A percentile compares a stretch with the other conserved stretches of the same genome.
Conservation (phyloP, 257 asterid species). For the Leptodermis oblonga region DNA sequence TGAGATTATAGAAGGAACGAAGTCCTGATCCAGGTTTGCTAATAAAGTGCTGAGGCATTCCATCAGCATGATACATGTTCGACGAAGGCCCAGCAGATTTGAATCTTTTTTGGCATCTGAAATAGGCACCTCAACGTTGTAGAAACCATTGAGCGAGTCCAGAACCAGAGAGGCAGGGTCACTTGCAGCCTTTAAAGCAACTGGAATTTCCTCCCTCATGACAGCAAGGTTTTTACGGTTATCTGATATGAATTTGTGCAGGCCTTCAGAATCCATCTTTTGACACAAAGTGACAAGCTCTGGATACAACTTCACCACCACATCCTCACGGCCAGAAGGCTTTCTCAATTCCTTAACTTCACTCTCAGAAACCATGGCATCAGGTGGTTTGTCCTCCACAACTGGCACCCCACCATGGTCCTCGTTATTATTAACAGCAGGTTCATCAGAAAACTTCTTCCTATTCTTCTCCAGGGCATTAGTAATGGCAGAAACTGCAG, state of each 20-base stretch:
- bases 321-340: conserved; percentile 32
- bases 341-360: conserved; percentile 25
- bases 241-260: conserved; percentile 91
- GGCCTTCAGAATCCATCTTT: conserved; percentile 83
- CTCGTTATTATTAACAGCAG: conserved; percentile 27
- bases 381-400: conserved; percentile 37
- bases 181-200: conserved; percentile 68
- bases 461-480: conserved; percentile 50
- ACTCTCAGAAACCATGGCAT: conserved; percentile 29
- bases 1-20: conserved; percentile 39
- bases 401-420: conserved; percentile 36
- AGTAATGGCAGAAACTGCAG: conserved; percentile 79
- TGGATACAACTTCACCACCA: conserved; percentile 67
- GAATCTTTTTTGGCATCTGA: conserved; percentile 79
- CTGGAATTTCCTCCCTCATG: conserved; percentile 79
- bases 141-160: conserved; percentile 89
- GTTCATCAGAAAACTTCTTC: conserved; percentile 36
- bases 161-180: conserved; percentile 80
- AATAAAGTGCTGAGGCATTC: conserved; percentile 79
- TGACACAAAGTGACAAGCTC: conserved; percentile 74
- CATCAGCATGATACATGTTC: conserved; percentile 95
- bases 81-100: conserved; percentile 75
- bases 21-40: conserved; percentile 36
- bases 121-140: conserved; percentile 44
- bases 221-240: conserved; percentile 87